Evolutionary conservation across 805 yeast species (phyloP).

Genomic region (Dipodascus geniculatus): DNA sequence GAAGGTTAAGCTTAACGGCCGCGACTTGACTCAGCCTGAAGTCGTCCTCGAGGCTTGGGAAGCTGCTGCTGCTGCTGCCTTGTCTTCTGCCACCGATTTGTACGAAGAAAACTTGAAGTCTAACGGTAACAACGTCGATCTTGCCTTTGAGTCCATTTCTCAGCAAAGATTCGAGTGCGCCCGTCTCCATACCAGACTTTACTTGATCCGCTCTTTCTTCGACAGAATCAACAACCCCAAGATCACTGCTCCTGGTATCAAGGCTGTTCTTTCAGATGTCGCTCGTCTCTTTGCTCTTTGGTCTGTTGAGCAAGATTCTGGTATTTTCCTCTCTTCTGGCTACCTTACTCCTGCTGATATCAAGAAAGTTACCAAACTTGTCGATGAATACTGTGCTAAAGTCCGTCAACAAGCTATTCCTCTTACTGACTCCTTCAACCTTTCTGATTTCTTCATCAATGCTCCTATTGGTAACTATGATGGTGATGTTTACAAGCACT

Average conservation of each 20-base stretch:
- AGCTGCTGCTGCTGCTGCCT: conserved; percentile 24
- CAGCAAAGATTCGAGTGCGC: conserved; percentile 32
- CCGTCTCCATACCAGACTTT: conserved; percentile 28
- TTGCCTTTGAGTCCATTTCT: conserved; percentile 30
- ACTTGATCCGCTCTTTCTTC: conserved; percentile 28
- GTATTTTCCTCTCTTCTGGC: conserved; percentile 56
- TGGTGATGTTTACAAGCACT: conserved; percentile 76
- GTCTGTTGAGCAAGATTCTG: conserved; percentile 58
- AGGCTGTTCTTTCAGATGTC: conserved; percentile 38
- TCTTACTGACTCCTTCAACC: conserved; percentile 72
- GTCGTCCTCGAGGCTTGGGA: conserved; percentile 28
- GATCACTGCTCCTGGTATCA: conserved; percentile 28
- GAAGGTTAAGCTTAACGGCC: conserved; percentile 13
- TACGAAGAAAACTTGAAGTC: conserved; percentile 16
- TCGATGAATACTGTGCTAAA: conserved; percentile 35
- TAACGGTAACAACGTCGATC: conserved; percentile 18
- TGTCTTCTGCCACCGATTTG: conserved; percentile 24
- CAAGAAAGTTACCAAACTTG: conserved; percentile 31
- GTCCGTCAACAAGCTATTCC: conserved; percentile 63
- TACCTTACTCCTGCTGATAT: conserved; percentile 41
- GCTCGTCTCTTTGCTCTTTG: conserved; percentile 54
- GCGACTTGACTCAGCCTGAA: conserved; percentile 18
- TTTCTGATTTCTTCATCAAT: conserved; percentile 70
- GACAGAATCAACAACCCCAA: conserved; percentile 24
- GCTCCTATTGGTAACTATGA: conserved; percentile 71